Evolutionary conservation across 2,329 filamentous ascomycete species (phyloP), one percentile per base, ranked within the genome.

Genomic region (Aspergillus sp.): DNA sequence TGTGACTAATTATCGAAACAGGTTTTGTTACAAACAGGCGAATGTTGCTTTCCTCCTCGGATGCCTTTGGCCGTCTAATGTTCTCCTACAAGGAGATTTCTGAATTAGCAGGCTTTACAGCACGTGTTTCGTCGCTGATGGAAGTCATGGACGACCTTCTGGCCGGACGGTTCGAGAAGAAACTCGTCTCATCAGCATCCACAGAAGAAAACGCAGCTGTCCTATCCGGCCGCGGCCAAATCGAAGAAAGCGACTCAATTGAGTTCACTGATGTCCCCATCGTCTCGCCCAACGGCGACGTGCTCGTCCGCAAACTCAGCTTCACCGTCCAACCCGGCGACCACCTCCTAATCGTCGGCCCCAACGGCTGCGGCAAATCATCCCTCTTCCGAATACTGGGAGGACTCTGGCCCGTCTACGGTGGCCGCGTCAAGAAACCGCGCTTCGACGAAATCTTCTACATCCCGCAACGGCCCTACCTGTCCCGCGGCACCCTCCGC

Each of bases 81-180:
- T 97, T 96, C 77, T 96, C 91, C 2, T 98, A 97, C 81, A 93
- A 96, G 67, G 95, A 99, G 72, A 89, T 99, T 62, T 96, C 93
- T 72, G 93, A 99, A 75, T 81, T 99, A 31, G 95, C 95, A 0
- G 95, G 95, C 37, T 96, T 96, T 78, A 99, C 95, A 0, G 93
- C 92, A 9, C 88, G 95, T 52, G 95, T 99, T 5, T 90, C 93
- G 1, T 90, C 90, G 3, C 81, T 99, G 4, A 81, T 99, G 14
- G 90, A 96, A 58, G 93, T 98, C 48, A 97, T 99, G 86, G 88
- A 93, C 58, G 95, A 99, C 65, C 90, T 98, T 52, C 87, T 92
- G 68, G 85, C 87, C 3, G 95, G 95, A 1, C 90, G 89, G 63
- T 99, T 97, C 68, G 90, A 97, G 77, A 99, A 99, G 84, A 96